Evolutionary conservation across 768 basidiomycete genomes (phyloP), one percentile per base, ranked within the genome.

Genomic region (Trametopsis cervina): DNA sequence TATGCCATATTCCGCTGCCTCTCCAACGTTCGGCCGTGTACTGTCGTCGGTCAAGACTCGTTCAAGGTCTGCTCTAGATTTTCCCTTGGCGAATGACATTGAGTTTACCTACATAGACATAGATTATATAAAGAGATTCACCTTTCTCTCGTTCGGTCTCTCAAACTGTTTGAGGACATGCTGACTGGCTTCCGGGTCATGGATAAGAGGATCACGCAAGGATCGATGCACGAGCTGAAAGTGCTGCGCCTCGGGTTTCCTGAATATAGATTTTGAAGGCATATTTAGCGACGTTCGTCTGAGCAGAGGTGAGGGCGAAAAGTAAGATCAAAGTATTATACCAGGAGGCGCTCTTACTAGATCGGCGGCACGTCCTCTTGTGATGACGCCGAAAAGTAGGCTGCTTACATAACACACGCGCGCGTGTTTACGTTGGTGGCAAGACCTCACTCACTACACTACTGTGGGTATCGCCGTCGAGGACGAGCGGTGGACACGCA

Each of bases 191-290:
- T 92, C 89, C 2, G 90, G 81, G 58, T 98, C 94, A 60, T 98
- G 85, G 54, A 93, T 91, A 42, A 95, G 79, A 2, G 96, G 96
- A 68, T 98, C 96, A 38, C 95, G 73, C 60, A 93, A 93, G 6
- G 94, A 97, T 51, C 96, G 78, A 63, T 98, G 92, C 18, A 99
- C 94, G 33, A 99, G 87, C 69, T 97, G 94, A 58, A 95, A 98
- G 63, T 97, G 94, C 60, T 84, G 82, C 47, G 86, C 83, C 18
- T 89, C 90, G 6, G 95, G 89, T 55, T 83, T 84, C 50, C 91
- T 82, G 71, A 89, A 99, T 54, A 93, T 77, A 12, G 93, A 94
- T 69, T 85, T 89, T 56, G 75, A 70, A 33, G 87, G 76, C 87
- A 89, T 89, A 7, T 42, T 54, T 20, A 39, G 18, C 15, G 23